Evolutionary conservation across 257 asterid genomes (phyloP), one percentile per base, ranked within the genome.

Genomic region (Handroanthus guayacan): DNA sequence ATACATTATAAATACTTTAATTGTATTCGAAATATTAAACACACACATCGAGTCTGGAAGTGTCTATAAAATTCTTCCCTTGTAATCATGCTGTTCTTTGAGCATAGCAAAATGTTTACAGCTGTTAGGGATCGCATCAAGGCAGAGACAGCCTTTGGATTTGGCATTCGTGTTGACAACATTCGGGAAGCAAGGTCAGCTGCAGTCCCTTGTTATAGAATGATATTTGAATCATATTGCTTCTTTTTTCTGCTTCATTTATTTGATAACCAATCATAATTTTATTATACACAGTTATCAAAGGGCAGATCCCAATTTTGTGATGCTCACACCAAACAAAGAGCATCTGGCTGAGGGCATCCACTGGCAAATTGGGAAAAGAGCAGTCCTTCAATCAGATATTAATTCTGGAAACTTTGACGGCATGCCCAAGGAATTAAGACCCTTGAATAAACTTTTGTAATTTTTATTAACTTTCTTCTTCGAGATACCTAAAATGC

Each of bases 301-400:
- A 75, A 91, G 97, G 85, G 96, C 97, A 4, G 97, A 93, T 84
- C 98, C 97, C 18, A 93, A 93, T 84, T 93, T 86, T 17, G 97
- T 93, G 63, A 93, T 93, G 98, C 85, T 93, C 80, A 93, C 98
- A 5, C 97, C 98, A 57, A 93, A 80, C 86, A 93, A 91, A 80
- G 98, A 93, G 87, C 98, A 93, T 85, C 87, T 93, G 67, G 98
- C 98, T 6, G 93, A 93, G 80, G 98, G 97, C 79, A 81, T 91
- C 68, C 96, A 88, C 37, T 93, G 98, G 96, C 84, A 89, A 83
- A 77, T 51, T 64, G 97, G 97, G 57, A 70, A 80, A 79, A 88
- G 96, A 71, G 97, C 98, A 0, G 64, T 93, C 60, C 82, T 91
- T 38, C 89, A 91, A 63, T 91, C 98, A 14, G 97, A 93, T 75